Evolutionary conservation across 2,329 filamentous ascomycete genomes (phyloP).

Genomic region (Fonsecaea pedrosoi): DNA sequence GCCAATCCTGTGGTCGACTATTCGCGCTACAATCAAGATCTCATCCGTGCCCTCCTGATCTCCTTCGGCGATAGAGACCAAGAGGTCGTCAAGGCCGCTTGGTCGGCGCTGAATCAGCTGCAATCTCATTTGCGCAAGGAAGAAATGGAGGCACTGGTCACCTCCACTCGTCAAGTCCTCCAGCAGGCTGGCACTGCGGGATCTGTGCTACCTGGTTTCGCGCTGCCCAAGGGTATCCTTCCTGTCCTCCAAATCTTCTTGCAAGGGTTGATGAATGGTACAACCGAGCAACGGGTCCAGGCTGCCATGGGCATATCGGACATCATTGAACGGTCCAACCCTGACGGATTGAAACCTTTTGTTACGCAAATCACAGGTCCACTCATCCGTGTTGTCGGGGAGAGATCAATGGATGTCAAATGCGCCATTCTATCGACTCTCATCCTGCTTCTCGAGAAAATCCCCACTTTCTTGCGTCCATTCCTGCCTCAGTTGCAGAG

Average conservation of each 20-base stretch:
- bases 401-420: conserved; percentile 95
- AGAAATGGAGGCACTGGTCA: conserved; percentile 93
- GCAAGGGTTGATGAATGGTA: conserved; percentile 97
- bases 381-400: conserved; percentile 95
- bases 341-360: conserved; percentile 87
- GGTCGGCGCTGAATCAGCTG: conserved; percentile 83
- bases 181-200: conserved; percentile 88
- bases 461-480: conserved; percentile 91
- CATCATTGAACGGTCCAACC: conserved; percentile 89
- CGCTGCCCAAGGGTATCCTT: conserved; percentile 93
- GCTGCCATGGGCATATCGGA: conserved; percentile 93
- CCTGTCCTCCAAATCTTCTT: conserved; percentile 95
- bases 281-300: conserved; percentile 86
- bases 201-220: conserved; percentile 83
- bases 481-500: conserved; percentile 96
- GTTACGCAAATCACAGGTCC: conserved; percentile 98
- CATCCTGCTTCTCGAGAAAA: conserved; percentile 95
- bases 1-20: conserved; percentile 81
- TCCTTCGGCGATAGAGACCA: conserved; percentile 87
- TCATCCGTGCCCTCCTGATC: conserved; percentile 86
- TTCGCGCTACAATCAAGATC: conserved; percentile 93
- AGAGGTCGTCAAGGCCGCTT: conserved; percentile 86
- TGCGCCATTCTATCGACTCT: conserved; percentile 87
- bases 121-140: conserved; percentile 92
- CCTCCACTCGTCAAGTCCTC: conserved; percentile 83